phyloP scores from a whole-genome alignment of 257 asterid species.

The Craterostigma plantagineum region DNA sequence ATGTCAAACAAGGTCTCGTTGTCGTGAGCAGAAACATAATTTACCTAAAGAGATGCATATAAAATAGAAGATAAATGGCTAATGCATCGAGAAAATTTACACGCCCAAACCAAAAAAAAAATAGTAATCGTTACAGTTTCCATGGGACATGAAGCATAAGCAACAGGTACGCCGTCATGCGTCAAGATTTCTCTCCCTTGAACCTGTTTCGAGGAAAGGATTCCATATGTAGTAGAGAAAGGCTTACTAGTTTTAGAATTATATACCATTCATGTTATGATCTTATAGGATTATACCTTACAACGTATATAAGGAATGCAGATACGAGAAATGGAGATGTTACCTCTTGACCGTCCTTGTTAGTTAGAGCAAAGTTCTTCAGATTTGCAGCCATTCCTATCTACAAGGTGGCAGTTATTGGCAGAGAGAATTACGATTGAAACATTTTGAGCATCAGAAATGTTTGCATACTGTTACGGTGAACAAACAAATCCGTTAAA shows the following conservation, averaged over 20 bases:
- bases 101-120: no score
- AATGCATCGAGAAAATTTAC: background rate
- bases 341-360: conserved; percentile 71
- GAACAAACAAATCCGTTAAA: no score
- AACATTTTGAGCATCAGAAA: background rate
- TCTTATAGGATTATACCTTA: no score
- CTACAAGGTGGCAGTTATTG: conserved; percentile 12
- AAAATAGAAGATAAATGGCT: background rate
- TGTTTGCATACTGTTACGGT: background rate
- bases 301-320: no score
- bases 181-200: conserved; percentile 65
- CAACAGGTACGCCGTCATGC: conserved; percentile 62
- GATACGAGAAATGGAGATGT: background rate
- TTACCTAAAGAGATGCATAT: conserved; percentile 32
- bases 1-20: conserved; percentile 86
- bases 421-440: no score
- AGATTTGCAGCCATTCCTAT: conserved; percentile 87
- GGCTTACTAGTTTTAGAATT: background rate
- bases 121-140: conserved; percentile 56
- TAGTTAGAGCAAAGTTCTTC: conserved; percentile 47
- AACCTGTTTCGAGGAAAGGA: conserved; percentile 28
- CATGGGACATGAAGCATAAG: conserved; percentile 53
- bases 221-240: conserved; percentile 1
- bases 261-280: background rate
- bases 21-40: conserved; percentile 96